Evolutionary conservation across 2,329 filamentous ascomycete genomes (phyloP), one percentile per base, ranked within the genome.

Genomic region (Fusarium sp.): DNA sequence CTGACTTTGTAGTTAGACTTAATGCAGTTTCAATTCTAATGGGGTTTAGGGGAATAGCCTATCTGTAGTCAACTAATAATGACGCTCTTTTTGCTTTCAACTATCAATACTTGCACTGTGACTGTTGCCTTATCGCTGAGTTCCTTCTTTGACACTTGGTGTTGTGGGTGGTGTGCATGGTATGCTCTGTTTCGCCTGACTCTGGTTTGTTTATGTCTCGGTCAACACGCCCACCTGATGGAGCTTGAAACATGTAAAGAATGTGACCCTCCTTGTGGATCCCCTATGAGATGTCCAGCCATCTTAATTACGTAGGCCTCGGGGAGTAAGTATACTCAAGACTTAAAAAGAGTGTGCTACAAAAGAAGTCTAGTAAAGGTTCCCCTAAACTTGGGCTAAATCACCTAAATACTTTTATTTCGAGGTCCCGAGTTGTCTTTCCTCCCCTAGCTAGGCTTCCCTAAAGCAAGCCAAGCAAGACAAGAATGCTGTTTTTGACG

Each of bases 1-100:
- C 59, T 50, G 50, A 52, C 47, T 68, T 55, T 74, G 71, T 72
- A 71, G 42, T 74, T 59, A 59, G 56, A 59, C 34, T 57, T 63
- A 66, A 57, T 41, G 42, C 59, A 59, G 54, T 41, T 64, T 61
- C 48, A 70, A 61, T 70, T 66, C 28, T 48, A 58, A 51, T 34
- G 61, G 63, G 68, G 36, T 70, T 65, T 50, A 62, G 50, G 58
- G 68, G 54, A 36, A 57, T 70, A 69, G 57, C 62, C 47, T 54
- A 71, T 28, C 59, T 71, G 66, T 50, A 52, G 52, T 36, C 54
- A 61, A 50, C 36, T 68, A 68, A 61, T 63, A 59, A 36, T 57
- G 42, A 59, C 61, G 28, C 36, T 63, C 52, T 51, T 63, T 59
- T 41, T 55, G 11, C 51, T 55, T 55, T 55, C 20, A 54, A 18